Evolutionary conservation across 2,329 filamentous ascomycete genomes (phyloP).

Genomic region (Hymenoscyphus fructigenus): DNA sequence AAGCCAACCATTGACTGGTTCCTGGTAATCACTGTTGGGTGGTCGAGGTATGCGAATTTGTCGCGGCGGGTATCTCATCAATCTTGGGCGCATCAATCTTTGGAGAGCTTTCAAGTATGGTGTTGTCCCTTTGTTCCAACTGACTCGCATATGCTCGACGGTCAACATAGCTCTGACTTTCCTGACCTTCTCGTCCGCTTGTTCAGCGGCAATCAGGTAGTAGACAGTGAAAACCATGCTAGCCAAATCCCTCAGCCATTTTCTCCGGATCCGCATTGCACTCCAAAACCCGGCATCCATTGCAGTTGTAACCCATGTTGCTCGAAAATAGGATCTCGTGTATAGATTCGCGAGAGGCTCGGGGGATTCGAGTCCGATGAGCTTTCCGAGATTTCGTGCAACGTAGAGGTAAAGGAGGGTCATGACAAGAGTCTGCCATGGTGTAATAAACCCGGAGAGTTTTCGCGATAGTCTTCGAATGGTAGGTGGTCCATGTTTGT

Average conservation of each 20-base stretch:
- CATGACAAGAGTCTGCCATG: conserved; percentile 85
- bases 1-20: conserved; percentile 82
- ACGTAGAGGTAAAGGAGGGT: conserved; percentile 91
- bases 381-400: conserved; percentile 88
- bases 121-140: conserved; percentile 93
- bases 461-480: conserved; percentile 69
- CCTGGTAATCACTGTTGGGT: conserved; percentile 73
- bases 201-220: conserved; percentile 89
- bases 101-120: conserved; percentile 76
- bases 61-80: conserved; percentile 79
- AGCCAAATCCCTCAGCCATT: conserved; percentile 78
- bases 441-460: conserved; percentile 70
- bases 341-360: conserved; percentile 95
- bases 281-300: conserved; percentile 98
- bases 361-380: conserved; percentile 86
- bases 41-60: conserved; percentile 84
- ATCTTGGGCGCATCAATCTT: conserved; percentile 70
- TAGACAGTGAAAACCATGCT: conserved; percentile 84
- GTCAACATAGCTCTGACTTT: conserved; percentile 85
- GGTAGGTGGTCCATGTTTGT: conserved; percentile 83
- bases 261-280: conserved; percentile 84
- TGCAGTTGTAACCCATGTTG: conserved; percentile 94
- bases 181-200: conserved; percentile 93
- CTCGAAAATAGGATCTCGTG: conserved; percentile 86
- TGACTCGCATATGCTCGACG: conserved; percentile 85